Evolutionary conservation across 2,329 filamentous ascomycete genomes (phyloP).

Genomic region (Colletotrichum kahawae): DNA sequence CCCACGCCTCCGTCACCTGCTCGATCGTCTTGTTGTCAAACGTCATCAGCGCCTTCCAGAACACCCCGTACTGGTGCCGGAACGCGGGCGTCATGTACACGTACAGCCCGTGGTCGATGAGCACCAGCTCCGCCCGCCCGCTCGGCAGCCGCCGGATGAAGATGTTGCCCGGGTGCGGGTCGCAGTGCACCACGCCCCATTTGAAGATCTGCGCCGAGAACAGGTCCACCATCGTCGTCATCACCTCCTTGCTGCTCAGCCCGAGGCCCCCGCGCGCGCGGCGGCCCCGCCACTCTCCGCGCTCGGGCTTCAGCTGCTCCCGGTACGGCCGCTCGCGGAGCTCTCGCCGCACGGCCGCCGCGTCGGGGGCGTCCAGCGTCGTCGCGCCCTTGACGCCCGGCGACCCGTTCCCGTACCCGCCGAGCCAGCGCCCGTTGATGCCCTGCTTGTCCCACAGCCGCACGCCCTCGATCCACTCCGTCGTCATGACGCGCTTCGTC

Average conservation of each 20-base stretch:
- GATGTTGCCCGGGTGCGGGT: constrained; percentile 97
- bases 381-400: constrained; percentile 75
- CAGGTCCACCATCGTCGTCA: constrained; percentile 95
- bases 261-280: constrained; percentile 82
- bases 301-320: constrained; percentile 77
- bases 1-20: constrained; percentile 80
- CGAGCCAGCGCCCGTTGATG: constrained; percentile 78
- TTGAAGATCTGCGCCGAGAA: constrained; percentile 99
- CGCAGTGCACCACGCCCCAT: constrained; percentile 94
- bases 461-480: constrained; percentile 97
- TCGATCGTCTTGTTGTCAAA: constrained; percentile 86
- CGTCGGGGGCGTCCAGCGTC: constrained; percentile 58
- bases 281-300: constrained; percentile 77
- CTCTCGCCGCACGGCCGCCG: constrained; percentile 48
- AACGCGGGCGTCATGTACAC: constrained; percentile 87
- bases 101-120: constrained; percentile 97
- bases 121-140: constrained; percentile 86
- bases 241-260: constrained; percentile 81
- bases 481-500: constrained; percentile 84
- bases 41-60: constrained; percentile 94
- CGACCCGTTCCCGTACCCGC: constrained; percentile 76
- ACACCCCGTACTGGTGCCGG: constrained; percentile 82
- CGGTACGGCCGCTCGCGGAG: constrained; percentile 56
- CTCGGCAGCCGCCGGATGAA: constrained; percentile 86
- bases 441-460: constrained; percentile 90